A percentile compares a stretch with the other conserved stretches of the same genome.
These are phyloP conservation scores for Exobasidium cylindrosporum DNA, from an alignment of 1,284 basidiomycete species.

Conservation along the genomic window DNA sequence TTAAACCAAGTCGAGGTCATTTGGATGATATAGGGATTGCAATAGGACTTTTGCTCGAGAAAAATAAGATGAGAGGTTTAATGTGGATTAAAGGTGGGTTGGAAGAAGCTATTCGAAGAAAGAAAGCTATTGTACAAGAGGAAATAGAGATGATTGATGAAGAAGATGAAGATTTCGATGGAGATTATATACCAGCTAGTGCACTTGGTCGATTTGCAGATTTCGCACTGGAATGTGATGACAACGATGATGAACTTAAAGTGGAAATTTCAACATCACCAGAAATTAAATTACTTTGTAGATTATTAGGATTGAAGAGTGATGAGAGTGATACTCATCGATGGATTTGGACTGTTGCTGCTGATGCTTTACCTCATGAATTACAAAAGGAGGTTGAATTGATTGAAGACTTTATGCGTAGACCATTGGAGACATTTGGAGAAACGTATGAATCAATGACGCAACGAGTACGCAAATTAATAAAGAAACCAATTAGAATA, in stretches of 20 bases:
- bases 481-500: background rate
- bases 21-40: constrained; percentile 49
- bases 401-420: constrained; percentile 48
- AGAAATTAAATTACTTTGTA: constrained; percentile 48
- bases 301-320: constrained; percentile 39
- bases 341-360: constrained; percentile 47
- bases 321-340: constrained; percentile 28
- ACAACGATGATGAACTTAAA: constrained; percentile 36
- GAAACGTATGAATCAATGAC: background rate
- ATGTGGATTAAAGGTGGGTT: constrained; percentile 49
- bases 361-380: constrained; percentile 26
- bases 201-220: constrained; percentile 5
- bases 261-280: constrained; percentile 37
- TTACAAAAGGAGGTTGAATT: constrained; percentile 40
- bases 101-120: constrained; percentile 43
- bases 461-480: background rate
- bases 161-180: constrained; percentile 16
- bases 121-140: constrained; percentile 28
- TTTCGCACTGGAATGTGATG: constrained; percentile 11
- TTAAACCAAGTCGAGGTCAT: constrained; percentile 31
- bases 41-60: constrained; percentile 43
- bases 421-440: constrained; percentile 24
- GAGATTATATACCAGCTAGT: background rate
- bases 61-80: constrained; percentile 45
- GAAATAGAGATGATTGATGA: constrained; percentile 4